Evolutionary conservation across 2,329 filamentous ascomycete species (phyloP), one percentile per base, ranked within the genome.

Genomic region (Alternaria ethzedia): DNA sequence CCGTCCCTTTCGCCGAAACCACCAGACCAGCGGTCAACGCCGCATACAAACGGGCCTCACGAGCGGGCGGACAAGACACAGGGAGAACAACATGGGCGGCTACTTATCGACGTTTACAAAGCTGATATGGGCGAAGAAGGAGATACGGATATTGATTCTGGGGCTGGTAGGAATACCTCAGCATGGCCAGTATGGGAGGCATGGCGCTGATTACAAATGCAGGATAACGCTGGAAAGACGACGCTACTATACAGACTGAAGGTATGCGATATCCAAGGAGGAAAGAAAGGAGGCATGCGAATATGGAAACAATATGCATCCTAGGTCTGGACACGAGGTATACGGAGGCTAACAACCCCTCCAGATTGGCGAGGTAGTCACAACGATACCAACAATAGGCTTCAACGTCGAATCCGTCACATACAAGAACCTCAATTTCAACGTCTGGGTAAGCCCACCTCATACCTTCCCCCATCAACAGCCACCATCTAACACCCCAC

Each of bases 391-490:
- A 20, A 99, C 96, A 58, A 98, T 99, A 81, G 96, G 96, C 65
- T 99, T 99, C 86, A 99, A 99, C 81, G 96, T 99, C 75, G 96
- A 99, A 83, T 97, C 94, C 21, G 96, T 99, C 69, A 96, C 94
- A 74, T 99, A 99, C 86, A 95, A 95, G 82, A 98, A 97, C 80
- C 87, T 99, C 66, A 97, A 97, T 82, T 97, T 99, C 81, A 98
- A 98, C 78, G 96, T 99, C 76, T 99, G 96, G 96, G 91, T 93
- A 90, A 60, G 89, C 78, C 23, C 32, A 60, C n/a, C 30, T 47
- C 15, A 25, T 47, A 30, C 28, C 28, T 30, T 44, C n/a, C 32
- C 32, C 28, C 28, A 21, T 28, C 9, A 7, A 21, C 8, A 36
- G 0, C 50, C 50, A 23, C 21, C 23, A 41, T 25, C 55, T 57